Base-by-base conservation (phyloP, 2,329 filamentous ascomycete species). In the Aspergillus sp. region DNA sequence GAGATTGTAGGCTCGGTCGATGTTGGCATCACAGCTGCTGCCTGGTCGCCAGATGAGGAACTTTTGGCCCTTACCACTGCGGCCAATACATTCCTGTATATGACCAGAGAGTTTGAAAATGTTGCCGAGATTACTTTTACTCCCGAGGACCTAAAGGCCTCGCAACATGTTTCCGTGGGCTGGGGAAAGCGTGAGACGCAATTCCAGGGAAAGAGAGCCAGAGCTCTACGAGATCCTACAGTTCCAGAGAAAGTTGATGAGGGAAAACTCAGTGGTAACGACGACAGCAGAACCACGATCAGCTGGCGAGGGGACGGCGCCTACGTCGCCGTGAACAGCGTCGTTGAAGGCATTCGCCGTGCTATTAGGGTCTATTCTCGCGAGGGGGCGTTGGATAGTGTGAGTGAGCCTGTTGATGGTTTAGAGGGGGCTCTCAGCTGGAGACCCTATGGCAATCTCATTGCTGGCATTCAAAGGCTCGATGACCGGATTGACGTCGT, bases 151-250 rank as follows among this genome's bases (percentile, higher is more conserved):
- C 83, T 96, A 62, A 89, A 89, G 66, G 85, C 86, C n/a, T 98
- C 89, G 24, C 95, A 89, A 72, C 93, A 97, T 78, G 95, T 97
- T 56, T 96, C 92, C 18, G 93, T 99, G 20, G 95, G 95, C 49
- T 99, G 95, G 95, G 95, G 95, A 58, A 98, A 98, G 79, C 91
- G 90, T 71, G 95, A 99, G 76, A 99, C 95, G 0, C 95, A 99
- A 73, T 99, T 99, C 73, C 90, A 97, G 70, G 95, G 95, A 50
- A 91, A 90, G 68, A 86, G 93, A 61, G 93, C 93, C 56, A 88
- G 86, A 76, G 92, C 92, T 18, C 80, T 98, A 62, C 85, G 91
- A 53, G 95, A 99, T 73, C 95, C 95, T 15, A 99, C 95, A 9
- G 90, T 99, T 64, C 95, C 95, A 0, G 93, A 98, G 72, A 90